Conservation (phyloP, 257 asterid species). For the Primulina huaijiensis region DNA sequence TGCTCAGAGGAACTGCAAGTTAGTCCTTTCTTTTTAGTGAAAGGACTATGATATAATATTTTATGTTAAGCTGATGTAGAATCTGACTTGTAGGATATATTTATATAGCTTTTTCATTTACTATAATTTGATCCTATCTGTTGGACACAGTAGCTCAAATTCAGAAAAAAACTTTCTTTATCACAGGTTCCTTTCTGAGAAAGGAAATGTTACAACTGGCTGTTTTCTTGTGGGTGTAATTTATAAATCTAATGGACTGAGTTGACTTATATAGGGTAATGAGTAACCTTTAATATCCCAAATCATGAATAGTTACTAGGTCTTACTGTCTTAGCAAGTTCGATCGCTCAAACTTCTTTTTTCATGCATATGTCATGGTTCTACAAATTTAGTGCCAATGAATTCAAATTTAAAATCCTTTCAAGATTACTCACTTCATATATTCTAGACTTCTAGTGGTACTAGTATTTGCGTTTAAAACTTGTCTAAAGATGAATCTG, state of each 20-base stretch:
- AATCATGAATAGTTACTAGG: neutral
- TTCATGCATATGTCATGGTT: neutral
- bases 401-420: neutral
- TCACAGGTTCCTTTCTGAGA: neutral
- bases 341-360: neutral
- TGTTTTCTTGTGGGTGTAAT: neutral
- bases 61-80: conserved; percentile 3
- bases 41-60: neutral
- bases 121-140: neutral
- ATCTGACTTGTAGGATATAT: neutral
- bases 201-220: neutral
- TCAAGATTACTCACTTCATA: neutral
- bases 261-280: neutral
- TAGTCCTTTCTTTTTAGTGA: conserved; percentile 29
- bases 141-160: neutral
- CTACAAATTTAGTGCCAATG: neutral
- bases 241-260: too few species aligned
- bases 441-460: neutral
- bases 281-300: neutral
- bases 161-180: too few species aligned
- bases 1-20: conserved; percentile 93
- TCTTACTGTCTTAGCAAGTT: neutral
- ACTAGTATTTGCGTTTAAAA: neutral
- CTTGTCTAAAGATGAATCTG: neutral
- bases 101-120: neutral